Conservation (phyloP, 352 stramenopile genomes). For the Globisporangium viniferum region DNA sequence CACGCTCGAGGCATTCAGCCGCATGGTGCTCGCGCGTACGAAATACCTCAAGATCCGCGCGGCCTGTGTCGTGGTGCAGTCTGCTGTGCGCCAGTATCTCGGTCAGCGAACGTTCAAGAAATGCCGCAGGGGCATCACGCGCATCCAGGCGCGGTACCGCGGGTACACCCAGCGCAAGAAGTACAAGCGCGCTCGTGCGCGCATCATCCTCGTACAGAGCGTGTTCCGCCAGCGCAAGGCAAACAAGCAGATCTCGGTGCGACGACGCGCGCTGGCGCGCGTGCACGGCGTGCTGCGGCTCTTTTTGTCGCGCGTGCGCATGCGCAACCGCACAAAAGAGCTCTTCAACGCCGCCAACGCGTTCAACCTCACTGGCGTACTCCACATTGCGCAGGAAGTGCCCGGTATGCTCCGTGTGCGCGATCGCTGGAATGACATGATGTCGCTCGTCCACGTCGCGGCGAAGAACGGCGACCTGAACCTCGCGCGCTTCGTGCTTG, state of each 20-base stretch:
- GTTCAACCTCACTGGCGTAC: conserved; percentile 76
- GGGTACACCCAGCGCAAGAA: conserved; percentile 57
- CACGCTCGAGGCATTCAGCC: conserved; percentile 56
- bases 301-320: conserved; percentile 78
- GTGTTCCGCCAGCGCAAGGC: conserved; percentile 66
- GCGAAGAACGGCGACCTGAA: conserved; percentile 86
- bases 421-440: conserved; percentile 74
- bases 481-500: conserved; percentile 75
- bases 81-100: conserved; percentile 64
- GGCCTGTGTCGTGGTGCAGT: conserved; percentile 65
- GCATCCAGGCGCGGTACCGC: conserved; percentile 64
- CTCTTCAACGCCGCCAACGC: conserved; percentile 76
- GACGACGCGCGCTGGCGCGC: conserved; percentile 64
- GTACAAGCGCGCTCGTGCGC: conserved; percentile 39
- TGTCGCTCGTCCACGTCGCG: conserved; percentile 87
- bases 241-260: conserved; percentile 36
- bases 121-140: conserved; percentile 58
- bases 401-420: conserved; percentile 78
- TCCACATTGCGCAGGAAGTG: conserved; percentile 79
- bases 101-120: conserved; percentile 61
- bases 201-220: conserved; percentile 77
- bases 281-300: conserved; percentile 70
- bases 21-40: conserved; percentile 57
- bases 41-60: conserved; percentile 51
- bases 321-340: conserved; percentile 75